Percentiles rank a stretch among this genome's conserved stretches.
Conservation (phyloP, 176 grass and related monocot species). For the Raddia distichophylla region DNA sequence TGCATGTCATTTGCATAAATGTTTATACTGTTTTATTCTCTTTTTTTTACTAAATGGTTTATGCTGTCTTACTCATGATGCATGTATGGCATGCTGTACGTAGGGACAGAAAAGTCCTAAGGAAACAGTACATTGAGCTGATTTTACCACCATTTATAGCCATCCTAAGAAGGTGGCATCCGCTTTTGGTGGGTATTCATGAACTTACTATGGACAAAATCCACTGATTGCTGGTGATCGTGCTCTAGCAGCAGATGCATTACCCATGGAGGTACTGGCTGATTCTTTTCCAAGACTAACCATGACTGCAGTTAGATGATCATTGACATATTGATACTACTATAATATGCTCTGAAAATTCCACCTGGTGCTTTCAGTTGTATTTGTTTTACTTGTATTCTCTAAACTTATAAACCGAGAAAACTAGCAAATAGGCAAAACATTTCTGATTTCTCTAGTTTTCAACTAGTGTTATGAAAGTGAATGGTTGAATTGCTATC, state of each 20-base stretch:
- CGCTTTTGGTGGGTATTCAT: no score
- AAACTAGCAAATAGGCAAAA: not conserved
- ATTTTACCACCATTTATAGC: conserved; percentile 95
- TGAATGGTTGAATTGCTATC: not conserved
- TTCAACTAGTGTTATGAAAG: not conserved
- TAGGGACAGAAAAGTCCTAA: conserved; percentile 68
- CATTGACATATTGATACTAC: conserved; percentile 4
- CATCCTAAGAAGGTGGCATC: conserved; percentile 62
- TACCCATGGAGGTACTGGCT: conserved; percentile 70
- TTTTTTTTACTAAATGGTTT: not conserved
- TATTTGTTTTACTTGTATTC: conserved; percentile 22
- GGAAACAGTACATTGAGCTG: conserved; percentile 84
- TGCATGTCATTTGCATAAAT: not conserved
- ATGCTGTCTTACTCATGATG: conserved; percentile 27
- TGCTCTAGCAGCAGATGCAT: conserved; percentile 83
- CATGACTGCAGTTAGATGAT: conserved; percentile 4
- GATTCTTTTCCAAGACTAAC: conserved; percentile 25
- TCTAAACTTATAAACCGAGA: not conserved
- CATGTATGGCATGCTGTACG: conserved; percentile 86
- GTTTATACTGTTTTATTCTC: not conserved
- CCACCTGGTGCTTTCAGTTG: conserved; percentile 10
- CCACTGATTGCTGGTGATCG: conserved; percentile 89
- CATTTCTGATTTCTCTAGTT: not conserved
- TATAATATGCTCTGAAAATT: conserved; percentile 11
- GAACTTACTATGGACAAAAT: conserved; percentile 89